These are phyloP conservation scores for Colletotrichum sp. DNA, from an alignment of 2,329 filamentous ascomycete genomes.

Conservation along the genomic window DNA sequence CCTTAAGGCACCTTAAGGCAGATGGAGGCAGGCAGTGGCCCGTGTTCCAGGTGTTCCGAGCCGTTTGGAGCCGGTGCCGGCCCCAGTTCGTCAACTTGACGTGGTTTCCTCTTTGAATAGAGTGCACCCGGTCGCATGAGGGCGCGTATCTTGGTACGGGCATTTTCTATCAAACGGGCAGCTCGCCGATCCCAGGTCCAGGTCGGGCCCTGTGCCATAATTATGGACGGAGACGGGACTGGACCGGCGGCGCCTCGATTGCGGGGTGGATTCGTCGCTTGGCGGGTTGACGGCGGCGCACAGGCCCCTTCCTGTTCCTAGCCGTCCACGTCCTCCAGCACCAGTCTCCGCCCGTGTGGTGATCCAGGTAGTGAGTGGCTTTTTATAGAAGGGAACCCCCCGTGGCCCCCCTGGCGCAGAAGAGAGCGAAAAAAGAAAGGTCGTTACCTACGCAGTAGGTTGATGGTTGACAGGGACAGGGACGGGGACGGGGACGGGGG, in stretches of 20 bases:
- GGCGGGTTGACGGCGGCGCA: constrained; percentile 5
- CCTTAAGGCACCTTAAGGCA: neutral
- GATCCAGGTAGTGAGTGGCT: neutral
- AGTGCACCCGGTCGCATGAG: neutral
- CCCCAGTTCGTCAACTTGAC: neutral
- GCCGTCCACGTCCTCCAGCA: neutral
- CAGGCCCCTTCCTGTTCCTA: neutral
- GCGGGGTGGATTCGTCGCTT: constrained; percentile 9
- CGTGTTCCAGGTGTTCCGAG: neutral
- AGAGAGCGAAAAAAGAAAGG: neutral
- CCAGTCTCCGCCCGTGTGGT: neutral
- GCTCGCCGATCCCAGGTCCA: neutral
- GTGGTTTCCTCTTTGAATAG: neutral
- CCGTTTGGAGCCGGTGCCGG: neutral
- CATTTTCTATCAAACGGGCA: neutral
- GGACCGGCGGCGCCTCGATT: neutral
- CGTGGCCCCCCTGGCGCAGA: neutral
- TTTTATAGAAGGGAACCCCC: constrained; percentile 15
- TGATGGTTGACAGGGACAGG: neutral
- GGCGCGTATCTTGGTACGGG: neutral
- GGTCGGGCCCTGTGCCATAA: neutral
- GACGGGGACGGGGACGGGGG: neutral
- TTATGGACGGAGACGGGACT: neutral
- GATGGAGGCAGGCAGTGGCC: neutral
- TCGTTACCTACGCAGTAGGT: neutral